A percentile compares a stretch with the other conserved stretches of the same genome.
phyloP scores from a whole-genome alignment of 805 yeast species.

The Pichia nakasei region DNA sequence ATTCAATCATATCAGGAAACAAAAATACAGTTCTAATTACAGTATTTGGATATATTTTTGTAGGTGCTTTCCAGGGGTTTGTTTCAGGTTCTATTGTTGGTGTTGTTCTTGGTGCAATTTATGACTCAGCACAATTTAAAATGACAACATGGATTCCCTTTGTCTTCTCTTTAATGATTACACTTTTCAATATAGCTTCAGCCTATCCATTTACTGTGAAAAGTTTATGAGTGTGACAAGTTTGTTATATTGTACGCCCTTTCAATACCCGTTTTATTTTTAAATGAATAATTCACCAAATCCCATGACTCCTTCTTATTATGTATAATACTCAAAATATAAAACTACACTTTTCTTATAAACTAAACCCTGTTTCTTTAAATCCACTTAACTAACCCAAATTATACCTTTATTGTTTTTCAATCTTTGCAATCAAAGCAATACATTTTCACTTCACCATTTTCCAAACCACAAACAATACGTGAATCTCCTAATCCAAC shows the following conservation, averaged over 20 bases:
- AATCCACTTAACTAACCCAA: too few species aligned
- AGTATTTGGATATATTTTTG: constrained; percentile 35
- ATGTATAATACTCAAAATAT: too few species aligned
- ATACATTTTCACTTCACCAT: constrained; percentile 78
- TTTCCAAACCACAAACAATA: constrained; percentile 84
- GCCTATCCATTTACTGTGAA: constrained; percentile 53
- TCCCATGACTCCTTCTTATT: too few species aligned
- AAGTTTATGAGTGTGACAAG: not conserved
- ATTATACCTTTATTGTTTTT: too few species aligned
- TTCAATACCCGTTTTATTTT: not conserved
- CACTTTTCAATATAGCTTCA: constrained; percentile 57
- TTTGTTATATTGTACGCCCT: not conserved
- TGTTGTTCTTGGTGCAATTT: constrained; percentile 61
- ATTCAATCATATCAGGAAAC: constrained; percentile 3
- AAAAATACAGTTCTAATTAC: constrained; percentile 31
- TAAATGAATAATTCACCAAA: too few species aligned
- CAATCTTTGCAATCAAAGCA: constrained; percentile 45
- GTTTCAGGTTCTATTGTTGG: constrained; percentile 73
- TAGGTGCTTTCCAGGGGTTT: constrained; percentile 59
- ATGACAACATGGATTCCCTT: constrained; percentile 97
- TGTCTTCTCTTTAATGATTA: constrained; percentile 63
- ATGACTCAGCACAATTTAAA: constrained; percentile 68
- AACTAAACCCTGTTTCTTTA: too few species aligned
- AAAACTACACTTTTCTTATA: too few species aligned
- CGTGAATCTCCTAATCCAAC: constrained; percentile 86